Evolutionary conservation across 805 yeast genomes (phyloP).

Genomic region (Candida taoyuanica): DNA sequence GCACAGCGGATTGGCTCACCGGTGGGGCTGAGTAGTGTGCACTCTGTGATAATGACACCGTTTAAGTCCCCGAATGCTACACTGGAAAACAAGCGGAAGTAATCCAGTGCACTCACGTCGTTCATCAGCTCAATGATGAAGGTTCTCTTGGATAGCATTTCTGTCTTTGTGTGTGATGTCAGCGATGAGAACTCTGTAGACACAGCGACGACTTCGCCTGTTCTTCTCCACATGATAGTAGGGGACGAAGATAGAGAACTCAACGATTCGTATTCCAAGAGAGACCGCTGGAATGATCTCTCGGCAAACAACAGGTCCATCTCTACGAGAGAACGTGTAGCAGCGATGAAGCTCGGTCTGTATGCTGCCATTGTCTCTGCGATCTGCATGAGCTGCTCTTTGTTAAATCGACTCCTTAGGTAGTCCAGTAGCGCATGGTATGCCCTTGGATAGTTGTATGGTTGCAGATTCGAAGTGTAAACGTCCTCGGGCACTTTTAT

Average conservation of each 20-base stretch:
- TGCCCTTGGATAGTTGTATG: slow-evolving; percentile 93
- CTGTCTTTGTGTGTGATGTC: slow-evolving; percentile 57
- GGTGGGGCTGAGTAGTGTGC: slow-evolving; percentile 35
- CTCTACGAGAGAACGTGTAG: slow-evolving; percentile 68
- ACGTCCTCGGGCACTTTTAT: slow-evolving; percentile 71
- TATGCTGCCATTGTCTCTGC: slow-evolving; percentile 45
- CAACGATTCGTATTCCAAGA: slow-evolving; percentile 52
- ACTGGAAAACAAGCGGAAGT: slow-evolving; percentile 62
- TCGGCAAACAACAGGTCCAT: slow-evolving; percentile 64
- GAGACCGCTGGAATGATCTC: slow-evolving; percentile 49
- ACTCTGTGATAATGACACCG: slow-evolving; percentile 36
- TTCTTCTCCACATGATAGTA: slow-evolving; percentile 79
- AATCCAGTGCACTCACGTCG: slow-evolving; percentile 66
- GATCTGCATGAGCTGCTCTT: slow-evolving; percentile 59
- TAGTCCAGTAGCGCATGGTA: slow-evolving; percentile 81
- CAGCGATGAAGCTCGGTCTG: slow-evolving; percentile 72
- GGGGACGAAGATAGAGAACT: slow-evolving; percentile 62
- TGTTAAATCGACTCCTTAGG: slow-evolving; percentile 65
- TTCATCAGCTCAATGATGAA: slow-evolving; percentile 82
- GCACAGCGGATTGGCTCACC: slow-evolving; percentile 53
- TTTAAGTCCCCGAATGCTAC: slow-evolving; percentile 45
- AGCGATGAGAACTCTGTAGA: slow-evolving; percentile 70
- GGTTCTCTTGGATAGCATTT: slow-evolving; percentile 52
- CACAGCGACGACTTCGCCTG: slow-evolving; percentile 79
- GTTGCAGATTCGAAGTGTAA: slow-evolving; percentile 70